Evolutionary conservation across 129 eudicot genomes (phyloP).

Genomic region (Ambrosia trifida): DNA sequence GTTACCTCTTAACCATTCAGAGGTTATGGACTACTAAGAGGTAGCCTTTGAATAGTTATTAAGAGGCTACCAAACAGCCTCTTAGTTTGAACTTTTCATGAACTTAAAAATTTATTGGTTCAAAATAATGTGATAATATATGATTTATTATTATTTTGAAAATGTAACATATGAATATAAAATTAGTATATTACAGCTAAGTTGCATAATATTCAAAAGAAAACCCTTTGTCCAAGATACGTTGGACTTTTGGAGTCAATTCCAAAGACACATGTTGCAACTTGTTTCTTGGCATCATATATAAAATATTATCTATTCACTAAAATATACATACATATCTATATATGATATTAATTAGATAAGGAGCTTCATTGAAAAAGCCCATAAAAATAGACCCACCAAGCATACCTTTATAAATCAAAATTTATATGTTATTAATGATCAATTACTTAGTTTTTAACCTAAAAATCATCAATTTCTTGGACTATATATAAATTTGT

Average conservation of each 20-base stretch:
- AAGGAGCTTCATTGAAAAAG: not conserved
- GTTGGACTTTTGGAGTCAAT: conserved; percentile 44
- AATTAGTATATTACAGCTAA: conserved; percentile 27
- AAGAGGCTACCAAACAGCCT: too few relatives aligned
- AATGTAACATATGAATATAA: too few relatives aligned
- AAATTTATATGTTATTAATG: not conserved
- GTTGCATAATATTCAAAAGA: conserved; percentile 23
- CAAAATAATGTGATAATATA: too few relatives aligned
- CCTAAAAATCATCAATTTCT: not conserved
- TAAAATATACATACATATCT: not conserved
- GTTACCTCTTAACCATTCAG: too few relatives aligned
- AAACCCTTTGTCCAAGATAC: conserved; percentile 22
- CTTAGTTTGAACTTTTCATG: too few relatives aligned
- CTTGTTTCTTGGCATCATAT: conserved; percentile 34
- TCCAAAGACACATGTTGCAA: conserved; percentile 25
- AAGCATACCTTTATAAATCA: not conserved
- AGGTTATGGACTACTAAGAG: too few relatives aligned
- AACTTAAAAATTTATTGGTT: too few relatives aligned
- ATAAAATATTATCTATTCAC: not conserved
- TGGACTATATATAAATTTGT: not conserved
- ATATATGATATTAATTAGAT: too few relatives aligned
- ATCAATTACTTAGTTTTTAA: not conserved
- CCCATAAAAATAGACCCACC: too few relatives aligned
- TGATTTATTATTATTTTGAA: too few relatives aligned
- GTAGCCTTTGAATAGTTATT: too few relatives aligned